Evolutionary conservation across 352 stramenopile genomes (phyloP).

Genomic region (Phytophthora foliorum): DNA sequence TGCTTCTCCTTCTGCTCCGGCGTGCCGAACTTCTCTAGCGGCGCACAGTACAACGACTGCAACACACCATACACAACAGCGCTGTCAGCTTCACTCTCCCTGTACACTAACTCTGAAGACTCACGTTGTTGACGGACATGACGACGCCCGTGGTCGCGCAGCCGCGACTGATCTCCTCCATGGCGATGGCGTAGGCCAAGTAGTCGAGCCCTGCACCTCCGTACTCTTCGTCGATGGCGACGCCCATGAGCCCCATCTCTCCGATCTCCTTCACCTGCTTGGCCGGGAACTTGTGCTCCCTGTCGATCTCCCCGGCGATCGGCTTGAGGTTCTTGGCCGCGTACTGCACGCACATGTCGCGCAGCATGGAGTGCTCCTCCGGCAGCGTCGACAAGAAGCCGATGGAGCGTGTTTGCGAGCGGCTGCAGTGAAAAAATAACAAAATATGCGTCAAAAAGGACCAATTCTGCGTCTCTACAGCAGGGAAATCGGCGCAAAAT

Average conservation of each 20-base stretch:
- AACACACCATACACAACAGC: slow-evolving; percentile 26
- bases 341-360: slow-evolving; percentile 97
- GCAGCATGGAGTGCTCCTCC: slow-evolving; percentile 97
- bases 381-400: slow-evolving; percentile 82
- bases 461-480: slow-evolving; percentile 4
- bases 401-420: slow-evolving; percentile 50
- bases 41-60: slow-evolving; percentile 96
- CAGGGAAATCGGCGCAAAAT: neutral
- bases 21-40: slow-evolving; percentile 95
- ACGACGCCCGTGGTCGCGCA: slow-evolving; percentile 97
- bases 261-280: slow-evolving; percentile 88
- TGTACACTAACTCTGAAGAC: slow-evolving; percentile 13
- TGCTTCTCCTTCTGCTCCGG: slow-evolving; percentile 93
- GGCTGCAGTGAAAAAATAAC: slow-evolving; percentile 15
- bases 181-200: slow-evolving; percentile 97
- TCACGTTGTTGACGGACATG: slow-evolving; percentile 95
- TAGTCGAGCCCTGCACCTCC: slow-evolving; percentile 96
- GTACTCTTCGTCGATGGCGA: slow-evolving; percentile 91
- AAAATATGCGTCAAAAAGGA: slow-evolving; percentile 15
- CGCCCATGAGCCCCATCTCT: slow-evolving; percentile 97
- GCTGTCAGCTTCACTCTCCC: neutral
- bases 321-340: slow-evolving; percentile 95
- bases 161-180: slow-evolving; percentile 98
- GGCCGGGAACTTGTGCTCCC: slow-evolving; percentile 87
- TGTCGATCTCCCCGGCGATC: slow-evolving; percentile 92